Evolutionary conservation across 2,329 filamentous ascomycete genomes (phyloP).

Genomic region (Juglanconis oblonga): DNA sequence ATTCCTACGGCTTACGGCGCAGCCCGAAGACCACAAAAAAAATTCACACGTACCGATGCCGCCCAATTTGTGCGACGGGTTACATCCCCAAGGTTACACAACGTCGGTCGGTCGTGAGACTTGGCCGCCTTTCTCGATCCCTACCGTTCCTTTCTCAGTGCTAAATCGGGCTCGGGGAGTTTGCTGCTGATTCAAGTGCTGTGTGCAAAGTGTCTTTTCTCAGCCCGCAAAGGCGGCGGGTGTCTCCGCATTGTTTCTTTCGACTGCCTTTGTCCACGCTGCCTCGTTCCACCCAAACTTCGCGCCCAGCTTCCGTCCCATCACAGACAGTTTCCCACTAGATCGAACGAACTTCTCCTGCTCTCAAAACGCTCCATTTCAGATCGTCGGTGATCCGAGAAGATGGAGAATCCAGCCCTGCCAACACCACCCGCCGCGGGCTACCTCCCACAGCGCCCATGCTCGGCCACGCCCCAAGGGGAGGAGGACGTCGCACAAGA

Average conservation of each 20-base stretch:
- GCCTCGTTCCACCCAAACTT: background rate
- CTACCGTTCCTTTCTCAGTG: background rate
- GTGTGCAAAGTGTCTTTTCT: background rate
- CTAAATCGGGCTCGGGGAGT: background rate
- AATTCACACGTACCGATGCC: background rate
- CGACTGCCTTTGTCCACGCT: background rate
- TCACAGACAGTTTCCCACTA: background rate
- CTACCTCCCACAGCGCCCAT: slow-evolving; percentile 14
- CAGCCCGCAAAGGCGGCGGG: background rate
- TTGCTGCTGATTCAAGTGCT: background rate
- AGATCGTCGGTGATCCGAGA: too few relatives aligned
- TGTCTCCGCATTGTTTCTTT: background rate
- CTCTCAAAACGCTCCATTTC: background rate
- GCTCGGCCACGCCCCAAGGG: background rate
- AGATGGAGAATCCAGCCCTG: slow-evolving; percentile 9
- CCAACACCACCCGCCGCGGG: slow-evolving; percentile 6
- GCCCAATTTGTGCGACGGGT: background rate
- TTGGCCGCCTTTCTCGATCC: background rate
- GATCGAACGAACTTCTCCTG: background rate
- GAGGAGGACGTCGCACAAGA: background rate
- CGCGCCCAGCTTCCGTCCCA: background rate
- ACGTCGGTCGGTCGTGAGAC: background rate
- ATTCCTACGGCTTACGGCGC: background rate
- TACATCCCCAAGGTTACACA: background rate
- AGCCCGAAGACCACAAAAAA: background rate